Conservation (phyloP, 1,284 basidiomycete genomes). For the Pseudozyma sp. region DNA sequence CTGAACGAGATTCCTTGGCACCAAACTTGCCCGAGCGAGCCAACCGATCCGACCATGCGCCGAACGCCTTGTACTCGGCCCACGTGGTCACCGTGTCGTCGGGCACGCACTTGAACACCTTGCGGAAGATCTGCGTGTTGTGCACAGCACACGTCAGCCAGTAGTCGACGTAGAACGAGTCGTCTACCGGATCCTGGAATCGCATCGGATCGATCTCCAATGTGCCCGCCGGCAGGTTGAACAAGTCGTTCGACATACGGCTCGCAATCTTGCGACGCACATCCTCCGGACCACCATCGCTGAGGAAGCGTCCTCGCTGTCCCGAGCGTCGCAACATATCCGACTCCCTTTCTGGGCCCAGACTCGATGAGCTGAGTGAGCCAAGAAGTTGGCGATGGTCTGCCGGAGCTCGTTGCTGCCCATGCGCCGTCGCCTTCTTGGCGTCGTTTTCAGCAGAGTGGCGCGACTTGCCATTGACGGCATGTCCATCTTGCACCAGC, state of each 20-base stretch:
- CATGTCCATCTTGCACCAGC: slow-evolving; percentile 27
- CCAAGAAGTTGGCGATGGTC: slow-evolving; percentile 28
- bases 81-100: slow-evolving; percentile 67
- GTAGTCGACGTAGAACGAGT: slow-evolving; percentile 59
- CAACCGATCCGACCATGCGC: slow-evolving; percentile 55
- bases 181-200: slow-evolving; percentile 59
- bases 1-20: slow-evolving; percentile 27
- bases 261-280: slow-evolving; percentile 32
- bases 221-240: slow-evolving; percentile 42
- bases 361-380: slow-evolving; percentile 24
- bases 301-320: slow-evolving; percentile 25
- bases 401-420: slow-evolving; percentile 7
- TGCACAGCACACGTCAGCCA: slow-evolving; percentile 63
- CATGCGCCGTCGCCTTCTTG: slow-evolving; percentile 9
- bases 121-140: slow-evolving; percentile 66
- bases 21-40: slow-evolving; percentile 46
- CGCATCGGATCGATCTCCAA: slow-evolving; percentile 51
- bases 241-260: slow-evolving; percentile 53
- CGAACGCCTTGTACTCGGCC: slow-evolving; percentile 64
- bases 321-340: slow-evolving; percentile 31
- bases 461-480: slow-evolving; percentile 26
- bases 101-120: slow-evolving; percentile 66
- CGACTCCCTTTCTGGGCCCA: slow-evolving; percentile 35
- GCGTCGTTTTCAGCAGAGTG: slow-evolving; percentile 7
- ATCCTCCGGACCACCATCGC: slow-evolving; percentile 23